Evolutionary conservation across 2,329 filamentous ascomycete species (phyloP).

Genomic region (Chalaropsis thielavioides): DNA sequence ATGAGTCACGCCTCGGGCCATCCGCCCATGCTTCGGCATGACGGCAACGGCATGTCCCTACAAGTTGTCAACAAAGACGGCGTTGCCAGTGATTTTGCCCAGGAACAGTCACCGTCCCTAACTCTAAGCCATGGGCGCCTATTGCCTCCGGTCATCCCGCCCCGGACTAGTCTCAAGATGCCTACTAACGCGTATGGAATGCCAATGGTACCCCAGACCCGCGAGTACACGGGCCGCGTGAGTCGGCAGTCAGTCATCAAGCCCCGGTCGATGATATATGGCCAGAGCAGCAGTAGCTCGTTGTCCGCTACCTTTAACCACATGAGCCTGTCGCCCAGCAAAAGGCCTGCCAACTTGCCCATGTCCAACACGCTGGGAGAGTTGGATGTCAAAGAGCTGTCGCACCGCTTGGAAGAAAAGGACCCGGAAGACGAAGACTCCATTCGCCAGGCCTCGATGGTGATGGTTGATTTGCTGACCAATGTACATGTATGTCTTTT

Average conservation of each 20-base stretch:
- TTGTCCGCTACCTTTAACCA: not conserved
- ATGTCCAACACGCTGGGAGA: not conserved
- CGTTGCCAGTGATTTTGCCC: not conserved
- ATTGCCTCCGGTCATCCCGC: not conserved
- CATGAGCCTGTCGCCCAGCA: not conserved
- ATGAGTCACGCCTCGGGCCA: not conserved
- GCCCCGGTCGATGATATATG: not conserved
- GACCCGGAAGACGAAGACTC: not conserved
- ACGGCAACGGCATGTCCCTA: not conserved
- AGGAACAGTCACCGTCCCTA: not conserved
- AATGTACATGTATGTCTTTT: conserved; percentile 13
- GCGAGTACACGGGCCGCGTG: conserved; percentile 2
- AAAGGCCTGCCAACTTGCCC: not conserved
- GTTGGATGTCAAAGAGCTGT: not conserved
- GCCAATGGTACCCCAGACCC: not conserved
- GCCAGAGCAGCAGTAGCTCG: not conserved
- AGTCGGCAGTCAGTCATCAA: not conserved
- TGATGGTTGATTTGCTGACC: conserved; percentile 10
- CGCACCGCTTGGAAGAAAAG: not conserved
- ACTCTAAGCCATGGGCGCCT: not conserved
- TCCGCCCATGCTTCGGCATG: not conserved
- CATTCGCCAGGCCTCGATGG: conserved; percentile 3
- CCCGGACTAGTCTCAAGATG: not conserved
- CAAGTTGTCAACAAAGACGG: not conserved
- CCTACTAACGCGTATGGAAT: conserved; percentile 8